A percentile compares a stretch with the other conserved stretches of the same genome.
phyloP scores from a whole-genome alignment of 257 asterid species.

The Plantago major region DNA sequence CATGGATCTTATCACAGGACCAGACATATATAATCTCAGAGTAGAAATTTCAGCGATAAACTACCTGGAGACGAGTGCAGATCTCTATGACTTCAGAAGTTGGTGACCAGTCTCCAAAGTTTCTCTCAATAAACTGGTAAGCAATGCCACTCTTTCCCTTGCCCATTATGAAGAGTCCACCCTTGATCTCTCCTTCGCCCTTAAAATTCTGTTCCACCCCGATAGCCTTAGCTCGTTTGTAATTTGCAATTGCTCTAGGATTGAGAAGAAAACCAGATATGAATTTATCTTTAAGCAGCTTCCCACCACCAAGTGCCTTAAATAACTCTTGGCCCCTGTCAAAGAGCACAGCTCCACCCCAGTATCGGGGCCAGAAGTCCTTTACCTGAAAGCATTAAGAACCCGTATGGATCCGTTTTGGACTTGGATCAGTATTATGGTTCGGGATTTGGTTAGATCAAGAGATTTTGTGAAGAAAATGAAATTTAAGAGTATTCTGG shows the following conservation, averaged over 20 bases:
- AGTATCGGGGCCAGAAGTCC: constrained; percentile 88
- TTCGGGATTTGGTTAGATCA: background rate
- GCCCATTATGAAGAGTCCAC: constrained; percentile 74
- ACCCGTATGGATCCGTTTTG: background rate
- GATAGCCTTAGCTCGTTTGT: constrained; percentile 60
- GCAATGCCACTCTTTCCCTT: constrained; percentile 71
- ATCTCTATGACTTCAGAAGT: constrained; percentile 63
- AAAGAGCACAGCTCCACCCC: constrained; percentile 73
- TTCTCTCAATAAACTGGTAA: constrained; percentile 83
- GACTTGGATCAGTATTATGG: background rate
- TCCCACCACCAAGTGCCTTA: constrained; percentile 88
- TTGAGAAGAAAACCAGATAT: constrained; percentile 71
- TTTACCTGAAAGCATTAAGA: constrained; percentile 39
- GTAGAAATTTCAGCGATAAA: constrained; percentile 14
- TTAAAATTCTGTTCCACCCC: constrained; percentile 64
- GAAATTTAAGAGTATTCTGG: too few species aligned
- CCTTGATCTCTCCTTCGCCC: constrained; percentile 82
- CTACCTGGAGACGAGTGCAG: constrained; percentile 71
- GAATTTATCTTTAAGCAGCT: constrained; percentile 71
- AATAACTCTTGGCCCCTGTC: constrained; percentile 61
- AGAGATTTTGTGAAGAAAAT: background rate
- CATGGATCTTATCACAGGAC: constrained; percentile 19
- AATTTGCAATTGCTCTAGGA: constrained; percentile 79
- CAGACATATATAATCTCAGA: too few species aligned
- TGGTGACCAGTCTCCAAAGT: constrained; percentile 91